Percentiles rank a stretch among this genome's conserved stretches.
Evolutionary conservation across 805 yeast genomes (phyloP).

Genomic region (Citeromyces matritensis): DNA sequence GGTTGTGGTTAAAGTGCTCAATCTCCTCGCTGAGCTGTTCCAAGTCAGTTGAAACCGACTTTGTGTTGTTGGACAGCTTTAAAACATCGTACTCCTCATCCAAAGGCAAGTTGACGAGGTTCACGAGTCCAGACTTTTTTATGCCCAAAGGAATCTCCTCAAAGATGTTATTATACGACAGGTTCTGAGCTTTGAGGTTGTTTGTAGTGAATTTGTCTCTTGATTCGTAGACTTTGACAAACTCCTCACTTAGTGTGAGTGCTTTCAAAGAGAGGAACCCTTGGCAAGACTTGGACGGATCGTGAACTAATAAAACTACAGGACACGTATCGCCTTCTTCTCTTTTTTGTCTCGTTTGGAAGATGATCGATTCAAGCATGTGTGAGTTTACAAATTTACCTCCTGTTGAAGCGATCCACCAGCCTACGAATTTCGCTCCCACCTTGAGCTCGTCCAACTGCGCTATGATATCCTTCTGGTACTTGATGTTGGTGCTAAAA

Average conservation of each 20-base stretch:
- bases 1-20: slow-evolving; percentile 66
- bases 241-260: slow-evolving; percentile 48
- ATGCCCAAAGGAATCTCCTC: slow-evolving; percentile 57
- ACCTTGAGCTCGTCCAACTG: slow-evolving; percentile 46
- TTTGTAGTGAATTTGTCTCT: slow-evolving; percentile 55
- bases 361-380: slow-evolving; percentile 54
- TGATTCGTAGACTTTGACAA: slow-evolving; percentile 31
- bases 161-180: slow-evolving; percentile 51
- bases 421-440: slow-evolving; percentile 64
- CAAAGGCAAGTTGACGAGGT: slow-evolving; percentile 5
- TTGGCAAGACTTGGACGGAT: slow-evolving; percentile 51
- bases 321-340: slow-evolving; percentile 17
- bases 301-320: slow-evolving; percentile 42
- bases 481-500: slow-evolving; percentile 40
- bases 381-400: slow-evolving; percentile 57
- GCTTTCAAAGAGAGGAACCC: slow-evolving; percentile 55
- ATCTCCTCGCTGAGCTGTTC: slow-evolving; percentile 55
- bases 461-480: slow-evolving; percentile 52
- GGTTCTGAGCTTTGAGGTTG: slow-evolving; percentile 39
- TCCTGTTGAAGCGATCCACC: slow-evolving; percentile 60
- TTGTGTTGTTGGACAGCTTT: slow-evolving; percentile 22
- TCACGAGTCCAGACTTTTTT: slow-evolving; percentile 32
- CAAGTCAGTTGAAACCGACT: slow-evolving; percentile 23
- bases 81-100: slow-evolving; percentile 17
- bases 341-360: slow-evolving; percentile 27